Evolutionary conservation across 352 stramenopile genomes (phyloP).

Genomic region (Aphanomyces astaci): DNA sequence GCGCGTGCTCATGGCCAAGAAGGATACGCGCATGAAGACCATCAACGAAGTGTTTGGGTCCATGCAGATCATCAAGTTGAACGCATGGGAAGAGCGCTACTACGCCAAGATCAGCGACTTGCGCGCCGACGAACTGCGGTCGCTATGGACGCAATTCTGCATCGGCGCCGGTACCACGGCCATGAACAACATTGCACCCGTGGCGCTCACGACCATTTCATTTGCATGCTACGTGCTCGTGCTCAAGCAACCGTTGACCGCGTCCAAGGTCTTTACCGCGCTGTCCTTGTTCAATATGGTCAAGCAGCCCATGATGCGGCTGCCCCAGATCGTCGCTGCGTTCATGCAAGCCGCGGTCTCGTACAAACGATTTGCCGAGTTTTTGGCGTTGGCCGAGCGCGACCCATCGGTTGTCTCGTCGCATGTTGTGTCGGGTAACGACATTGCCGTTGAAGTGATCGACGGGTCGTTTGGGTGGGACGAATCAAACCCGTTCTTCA

Average conservation of each 20-base stretch:
- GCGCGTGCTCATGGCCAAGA: conserved; percentile 65
- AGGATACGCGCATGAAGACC: conserved; percentile 84
- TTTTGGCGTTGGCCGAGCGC: conserved; percentile 25
- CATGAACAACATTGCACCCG: conserved; percentile 21
- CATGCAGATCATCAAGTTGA: conserved; percentile 95
- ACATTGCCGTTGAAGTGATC: conserved; percentile 43
- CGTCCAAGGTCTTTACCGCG: conserved; percentile 27
- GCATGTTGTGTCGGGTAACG: conserved; percentile 2
- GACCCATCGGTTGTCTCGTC: conserved; percentile 9
- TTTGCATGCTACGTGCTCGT: conserved; percentile 24
- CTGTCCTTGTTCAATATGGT: conserved; percentile 26
- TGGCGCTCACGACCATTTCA: conserved; percentile 25
- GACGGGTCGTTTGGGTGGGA: conserved; percentile 52
- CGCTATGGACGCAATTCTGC: conserved; percentile 20
- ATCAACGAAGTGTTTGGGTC: conserved; percentile 86
- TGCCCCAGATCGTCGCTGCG: conserved; percentile 20
- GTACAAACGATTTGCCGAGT: conserved; percentile 28
- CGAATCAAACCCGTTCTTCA: conserved; percentile 28
- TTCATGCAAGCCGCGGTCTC: conserved; percentile 26
- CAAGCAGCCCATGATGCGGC: conserved; percentile 24
- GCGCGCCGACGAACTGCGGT: conserved; percentile 24
- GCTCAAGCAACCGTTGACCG: conserved; percentile 21
- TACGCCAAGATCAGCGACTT: conserved; percentile 31
- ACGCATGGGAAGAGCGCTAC: conserved; percentile 88
- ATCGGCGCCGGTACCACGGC: conserved; percentile 14